Evolutionary conservation across 257 asterid species (phyloP).

Genomic region (Solanum rostratum): DNA sequence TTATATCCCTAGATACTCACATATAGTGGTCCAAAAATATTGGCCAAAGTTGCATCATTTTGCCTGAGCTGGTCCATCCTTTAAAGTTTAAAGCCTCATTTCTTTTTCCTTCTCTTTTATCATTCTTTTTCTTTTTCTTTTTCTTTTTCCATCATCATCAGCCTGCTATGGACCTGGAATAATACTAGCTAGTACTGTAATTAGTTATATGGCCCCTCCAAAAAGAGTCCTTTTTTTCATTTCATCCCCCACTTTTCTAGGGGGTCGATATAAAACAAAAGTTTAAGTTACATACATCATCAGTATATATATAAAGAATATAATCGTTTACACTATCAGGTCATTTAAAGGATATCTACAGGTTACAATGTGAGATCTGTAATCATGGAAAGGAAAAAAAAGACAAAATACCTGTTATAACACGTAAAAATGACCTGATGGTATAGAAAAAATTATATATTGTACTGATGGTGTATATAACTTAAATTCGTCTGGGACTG

Average conservation of each 20-base stretch:
- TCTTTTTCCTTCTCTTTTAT: constrained; percentile 5
- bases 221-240: background rate
- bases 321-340: background rate
- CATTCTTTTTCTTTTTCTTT: background rate
- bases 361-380: background rate
- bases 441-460: background rate
- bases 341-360: background rate
- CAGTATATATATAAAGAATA: background rate
- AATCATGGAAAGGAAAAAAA: background rate
- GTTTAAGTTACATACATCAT: background rate
- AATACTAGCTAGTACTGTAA: background rate
- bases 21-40: constrained; percentile 27
- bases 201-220: background rate
- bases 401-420: background rate
- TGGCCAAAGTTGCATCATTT: constrained; percentile 34
- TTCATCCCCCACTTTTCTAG: constrained; percentile 11
- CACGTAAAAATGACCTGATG: background rate
- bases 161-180: constrained; percentile 7
- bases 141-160: background rate
- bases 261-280: background rate
- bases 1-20: background rate
- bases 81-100: constrained; percentile 1
- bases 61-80: constrained; percentile 29
- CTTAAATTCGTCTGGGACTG: background rate
- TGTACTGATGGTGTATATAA: background rate